A percentile compares a stretch with the other conserved stretches of the same genome.
These are phyloP conservation scores for Penicillium occitanis DNA, from an alignment of 2,329 filamentous ascomycete genomes.

Conservation along the genomic window DNA sequence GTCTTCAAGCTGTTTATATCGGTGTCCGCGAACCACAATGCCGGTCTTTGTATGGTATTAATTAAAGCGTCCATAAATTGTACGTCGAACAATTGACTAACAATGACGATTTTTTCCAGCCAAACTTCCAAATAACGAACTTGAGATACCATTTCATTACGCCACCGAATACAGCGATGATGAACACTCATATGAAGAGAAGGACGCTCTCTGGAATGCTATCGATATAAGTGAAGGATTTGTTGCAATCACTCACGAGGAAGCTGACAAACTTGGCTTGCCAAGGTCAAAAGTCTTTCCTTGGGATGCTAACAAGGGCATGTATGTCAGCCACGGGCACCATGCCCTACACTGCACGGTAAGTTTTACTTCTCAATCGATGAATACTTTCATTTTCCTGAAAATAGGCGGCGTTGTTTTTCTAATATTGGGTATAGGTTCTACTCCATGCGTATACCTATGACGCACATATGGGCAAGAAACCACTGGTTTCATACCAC, in stretches of 20 bases:
- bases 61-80: not conserved
- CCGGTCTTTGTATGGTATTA: slow-evolving; percentile 3
- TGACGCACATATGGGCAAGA: slow-evolving; percentile 5
- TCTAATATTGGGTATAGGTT: not conserved
- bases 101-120: not conserved
- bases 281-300: slow-evolving; percentile 11
- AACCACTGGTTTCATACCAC: slow-evolving; percentile 13
- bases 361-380: not conserved
- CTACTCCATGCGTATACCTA: slow-evolving; percentile 16
- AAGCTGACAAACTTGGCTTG: slow-evolving; percentile 9
- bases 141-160: slow-evolving; percentile 13
- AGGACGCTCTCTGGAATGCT: slow-evolving; percentile 16
- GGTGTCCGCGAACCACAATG: not conserved
- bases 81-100: not conserved
- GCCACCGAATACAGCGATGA: slow-evolving; percentile 13
- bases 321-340: slow-evolving; percentile 14
- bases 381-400: not conserved
- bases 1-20: not conserved
- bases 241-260: slow-evolving; percentile 13
- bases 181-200: slow-evolving; percentile 11
- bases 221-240: slow-evolving; percentile 16
- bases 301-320: slow-evolving; percentile 15
- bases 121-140: slow-evolving; percentile 3
- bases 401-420: not conserved
- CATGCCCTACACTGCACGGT: slow-evolving; percentile 17